Evolutionary conservation across 2,329 filamentous ascomycete species (phyloP), one percentile per base, ranked within the genome.

Genomic region (Scytalidium sp.): DNA sequence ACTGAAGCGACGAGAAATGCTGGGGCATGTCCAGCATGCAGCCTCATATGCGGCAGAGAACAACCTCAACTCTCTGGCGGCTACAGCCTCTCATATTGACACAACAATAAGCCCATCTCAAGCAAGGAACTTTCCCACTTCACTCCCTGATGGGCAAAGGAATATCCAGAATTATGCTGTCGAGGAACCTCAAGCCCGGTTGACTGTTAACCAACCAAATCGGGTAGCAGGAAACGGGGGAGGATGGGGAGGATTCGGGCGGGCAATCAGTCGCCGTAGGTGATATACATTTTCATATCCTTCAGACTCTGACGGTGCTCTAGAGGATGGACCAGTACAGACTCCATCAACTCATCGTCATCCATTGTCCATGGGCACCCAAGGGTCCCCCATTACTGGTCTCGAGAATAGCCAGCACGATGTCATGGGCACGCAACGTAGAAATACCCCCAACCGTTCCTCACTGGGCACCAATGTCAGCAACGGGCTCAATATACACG

Each of bases 11-110:
- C 77, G 74, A 50, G 75, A 74, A 2, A 74, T 83, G 60, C 64
- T 81, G 40, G 73, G 72, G 9, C 75, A 83, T 17, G 75, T 83
- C 23, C 75, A 80, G 55, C 70, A 73, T 53, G 78, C 79, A 15
- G 79, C 79, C 5, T 73, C 74, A 17, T 72, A 80, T 55, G 70
- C 72, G n/a, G 68, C 73, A 3, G 70, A 76, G 43, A 66, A 70
- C 21, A 69, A 64, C 3, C 59, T 75, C 11, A 61, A 71, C 43
- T 61, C 58, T 13, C 59, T 65, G 8, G 52, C 55, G 9, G 51
- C 50, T 41, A 58, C 10, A 19, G 3, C 7, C 25, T 20, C 22
- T 25, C n/a, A 10, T 2, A 41, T 47, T 4, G 25, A 36, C 5
- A 36, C 13, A 10, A 36, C 32, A n/a, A n/a, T n/a, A 15, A n/a